phyloP scores from a whole-genome alignment of 2,329 filamentous ascomycete species.

The Botryosphaeria dothidea region DNA sequence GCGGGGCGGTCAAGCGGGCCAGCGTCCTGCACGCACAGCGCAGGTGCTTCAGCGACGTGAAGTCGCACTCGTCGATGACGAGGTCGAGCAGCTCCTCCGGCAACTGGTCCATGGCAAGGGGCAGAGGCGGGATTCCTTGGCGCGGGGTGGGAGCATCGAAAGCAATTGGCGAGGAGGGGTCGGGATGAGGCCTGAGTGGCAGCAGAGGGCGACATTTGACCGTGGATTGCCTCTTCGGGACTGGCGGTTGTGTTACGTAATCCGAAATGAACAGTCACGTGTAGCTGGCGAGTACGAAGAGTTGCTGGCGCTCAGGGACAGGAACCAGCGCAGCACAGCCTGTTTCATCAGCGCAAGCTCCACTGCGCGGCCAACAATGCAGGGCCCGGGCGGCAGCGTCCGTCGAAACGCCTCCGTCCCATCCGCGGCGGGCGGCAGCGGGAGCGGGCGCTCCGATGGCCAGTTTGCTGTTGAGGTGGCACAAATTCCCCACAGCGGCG shows the following conservation, averaged over 20 bases:
- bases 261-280: constrained; percentile 6
- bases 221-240: neutral
- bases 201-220: too few relatives aligned
- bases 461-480: neutral
- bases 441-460: constrained; percentile 5
- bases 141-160: neutral
- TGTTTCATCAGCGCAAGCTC: neutral
- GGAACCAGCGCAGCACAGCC: constrained; percentile 4
- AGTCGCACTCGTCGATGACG: constrained; percentile 25
- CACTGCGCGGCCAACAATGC: neutral
- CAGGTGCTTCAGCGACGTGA: constrained; percentile 24
- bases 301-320: constrained; percentile 1
- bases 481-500: neutral
- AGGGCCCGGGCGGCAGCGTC: neutral
- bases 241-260: neutral
- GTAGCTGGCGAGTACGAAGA: neutral
- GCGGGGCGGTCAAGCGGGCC: constrained; percentile 23
- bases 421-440: constrained; percentile 2
- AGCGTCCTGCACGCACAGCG: constrained; percentile 24
- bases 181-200: neutral
- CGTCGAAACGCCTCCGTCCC: neutral
- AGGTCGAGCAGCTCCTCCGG: constrained; percentile 30
- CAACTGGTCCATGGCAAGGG: constrained; percentile 19
- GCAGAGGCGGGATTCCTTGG: neutral
- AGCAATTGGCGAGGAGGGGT: neutral